These are phyloP conservation scores for Euphorbia lathyris DNA, from an alignment of 345 rosid genomes.

Conservation along the genomic window DNA sequence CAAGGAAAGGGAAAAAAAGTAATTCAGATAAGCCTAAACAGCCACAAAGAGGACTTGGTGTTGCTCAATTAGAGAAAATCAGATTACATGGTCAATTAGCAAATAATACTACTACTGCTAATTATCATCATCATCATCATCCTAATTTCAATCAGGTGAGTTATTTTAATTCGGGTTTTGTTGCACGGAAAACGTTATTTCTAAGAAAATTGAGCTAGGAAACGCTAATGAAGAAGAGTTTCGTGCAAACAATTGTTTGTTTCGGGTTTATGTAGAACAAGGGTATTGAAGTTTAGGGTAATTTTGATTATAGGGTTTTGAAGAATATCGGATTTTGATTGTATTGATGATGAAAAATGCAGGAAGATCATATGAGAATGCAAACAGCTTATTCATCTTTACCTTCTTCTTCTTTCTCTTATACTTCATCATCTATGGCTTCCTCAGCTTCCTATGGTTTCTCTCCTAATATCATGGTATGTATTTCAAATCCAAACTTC, in stretches of 20 bases:
- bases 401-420: constrained; percentile 58
- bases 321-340: no score
- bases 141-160: constrained; percentile 65
- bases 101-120: constrained; percentile 31
- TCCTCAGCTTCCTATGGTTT: constrained; percentile 58
- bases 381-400: constrained; percentile 56
- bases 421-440: constrained; percentile 47
- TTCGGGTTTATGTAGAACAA: no score
- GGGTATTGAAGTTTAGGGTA: neutral
- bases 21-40: constrained; percentile 78
- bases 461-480: constrained; percentile 63
- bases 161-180: no score
- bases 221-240: no score
- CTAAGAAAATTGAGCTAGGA: no score
- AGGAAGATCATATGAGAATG: constrained; percentile 63
- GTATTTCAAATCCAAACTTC: neutral
- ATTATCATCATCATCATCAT: constrained; percentile 44
- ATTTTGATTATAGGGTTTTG: neutral
- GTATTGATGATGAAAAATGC: constrained; percentile 23
- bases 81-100: constrained; percentile 62
- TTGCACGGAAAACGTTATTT: no score
- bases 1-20: constrained; percentile 73
- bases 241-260: no score
- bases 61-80: constrained; percentile 91
- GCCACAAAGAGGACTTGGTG: constrained; percentile 97